Conservation (phyloP, 352 stramenopile species). For the Pythium insidiosum region DNA sequence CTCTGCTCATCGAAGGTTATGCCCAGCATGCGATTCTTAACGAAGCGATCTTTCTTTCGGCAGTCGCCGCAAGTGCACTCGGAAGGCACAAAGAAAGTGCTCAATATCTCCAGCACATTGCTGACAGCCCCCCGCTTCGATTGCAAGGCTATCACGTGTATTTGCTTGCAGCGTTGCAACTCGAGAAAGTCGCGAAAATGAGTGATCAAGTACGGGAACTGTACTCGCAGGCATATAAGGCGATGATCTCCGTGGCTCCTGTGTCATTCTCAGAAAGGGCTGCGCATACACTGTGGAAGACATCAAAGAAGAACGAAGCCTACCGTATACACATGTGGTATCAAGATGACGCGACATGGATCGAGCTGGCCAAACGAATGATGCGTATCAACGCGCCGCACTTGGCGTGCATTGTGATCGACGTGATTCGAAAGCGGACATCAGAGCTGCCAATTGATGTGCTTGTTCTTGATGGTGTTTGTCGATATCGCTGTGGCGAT, state of each 20-base stretch:
- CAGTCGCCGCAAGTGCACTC: slow-evolving; percentile 41
- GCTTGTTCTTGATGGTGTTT: slow-evolving; percentile 34
- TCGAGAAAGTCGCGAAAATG: slow-evolving; percentile 34
- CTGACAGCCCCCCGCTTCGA: slow-evolving; percentile 43
- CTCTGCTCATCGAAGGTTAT: slow-evolving; percentile 56
- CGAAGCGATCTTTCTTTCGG: slow-evolving; percentile 62
- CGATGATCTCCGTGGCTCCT: slow-evolving; percentile 36
- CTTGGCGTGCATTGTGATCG: slow-evolving; percentile 24
- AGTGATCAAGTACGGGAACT: slow-evolving; percentile 31
- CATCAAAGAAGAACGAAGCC: slow-evolving; percentile 56
- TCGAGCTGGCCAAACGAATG: slow-evolving; percentile 45
- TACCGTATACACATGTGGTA: slow-evolving; percentile 50
- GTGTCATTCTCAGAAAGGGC: slow-evolving; percentile 39
- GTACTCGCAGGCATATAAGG: slow-evolving; percentile 49
- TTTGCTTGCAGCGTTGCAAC: slow-evolving; percentile 42
- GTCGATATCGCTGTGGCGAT: slow-evolving; percentile 28
- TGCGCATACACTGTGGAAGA: slow-evolving; percentile 46
- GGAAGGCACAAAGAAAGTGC: slow-evolving; percentile 49
- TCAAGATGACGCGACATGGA: slow-evolving; percentile 42
- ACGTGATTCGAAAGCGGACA: slow-evolving; percentile 16
- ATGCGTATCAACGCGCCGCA: slow-evolving; percentile 33
- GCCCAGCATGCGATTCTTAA: slow-evolving; percentile 21
- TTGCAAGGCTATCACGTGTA: slow-evolving; percentile 45
- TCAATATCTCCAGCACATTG: slow-evolving; percentile 66
- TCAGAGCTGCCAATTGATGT: slow-evolving; percentile 14